Base-by-base conservation (phyloP, 345 rosid genomes). In the Moricandia arvensis region DNA sequence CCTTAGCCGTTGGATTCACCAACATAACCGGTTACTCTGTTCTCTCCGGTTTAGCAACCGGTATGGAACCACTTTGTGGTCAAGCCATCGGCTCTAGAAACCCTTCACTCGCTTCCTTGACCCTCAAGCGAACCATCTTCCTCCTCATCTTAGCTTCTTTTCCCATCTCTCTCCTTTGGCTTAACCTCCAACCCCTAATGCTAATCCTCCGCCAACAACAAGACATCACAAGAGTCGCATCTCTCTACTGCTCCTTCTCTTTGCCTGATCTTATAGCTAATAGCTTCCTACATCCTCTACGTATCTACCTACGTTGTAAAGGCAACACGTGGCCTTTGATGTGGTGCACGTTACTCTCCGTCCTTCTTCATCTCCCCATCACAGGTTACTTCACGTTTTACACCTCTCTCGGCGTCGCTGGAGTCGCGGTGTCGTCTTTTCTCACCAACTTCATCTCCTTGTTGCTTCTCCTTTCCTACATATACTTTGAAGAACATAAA, bases 11-110 rank as follows among this genome's bases (percentile, higher is more conserved):
- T 17, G 97, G 98, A 15, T 90, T 93, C 87, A 87, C 96, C 63
- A 93, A 93, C 85, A 88, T 93, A 71, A 91, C 93, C 4, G 98
- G 98, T 68, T 91, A 93, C 75, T 91, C 98, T 0, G 90, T 93
- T 62, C 83, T 93, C 13, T 90, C 95, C 0, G 98, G 98, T 29
- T 79, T 93, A 3, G 96, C 98, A 18, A 82, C 80, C 82, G 97
- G 98, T 35, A 91, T 93, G 97, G 98, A 93, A 74, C 89, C 97
- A 12, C 79, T 93, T 5, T 91, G 97, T 9, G 83, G 96, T 71
- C 98, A 93, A 77, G 94, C 96, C 51, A 82, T 87, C 41, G 98
- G 98, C 12, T 91, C 97, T 3, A 87, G 75, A 47, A 89, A 90
- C 71, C 60, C 68, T 11, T 65, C 77, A 6, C 66, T 88, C 4